phyloP scores from a whole-genome alignment of 1,139 yeast genomes.

The Suzukiozyma palmioleophila region DNA sequence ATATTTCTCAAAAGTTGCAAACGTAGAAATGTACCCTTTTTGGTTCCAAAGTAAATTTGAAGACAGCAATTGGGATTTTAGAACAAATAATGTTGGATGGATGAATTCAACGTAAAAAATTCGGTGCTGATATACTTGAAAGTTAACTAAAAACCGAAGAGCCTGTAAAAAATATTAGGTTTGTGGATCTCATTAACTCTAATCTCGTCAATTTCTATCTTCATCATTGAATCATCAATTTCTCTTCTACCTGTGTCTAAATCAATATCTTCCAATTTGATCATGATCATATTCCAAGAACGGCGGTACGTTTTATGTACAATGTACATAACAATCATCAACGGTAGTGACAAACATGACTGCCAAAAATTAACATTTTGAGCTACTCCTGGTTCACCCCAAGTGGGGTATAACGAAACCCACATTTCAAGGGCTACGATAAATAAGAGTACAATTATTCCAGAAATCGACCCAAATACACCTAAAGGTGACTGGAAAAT shows the following conservation, averaged over 20 bases:
- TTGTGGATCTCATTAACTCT: too few relatives aligned
- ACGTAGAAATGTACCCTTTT: too few relatives aligned
- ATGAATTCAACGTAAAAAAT: too few relatives aligned
- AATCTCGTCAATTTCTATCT: constrained; percentile 23
- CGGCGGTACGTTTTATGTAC: constrained; percentile 23
- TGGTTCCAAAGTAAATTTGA: too few relatives aligned
- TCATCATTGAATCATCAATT: constrained; percentile 39
- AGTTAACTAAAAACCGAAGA: too few relatives aligned
- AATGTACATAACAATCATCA: constrained; percentile 35
- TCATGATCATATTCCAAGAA: constrained; percentile 23
- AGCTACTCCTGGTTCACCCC: constrained; percentile 21
- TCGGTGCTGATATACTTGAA: too few relatives aligned
- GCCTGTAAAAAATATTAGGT: too few relatives aligned
- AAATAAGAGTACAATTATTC: constrained; percentile 34
- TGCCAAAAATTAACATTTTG: constrained; percentile 36
- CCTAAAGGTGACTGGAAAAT: constrained; percentile 48
- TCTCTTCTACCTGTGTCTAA: constrained; percentile 51
- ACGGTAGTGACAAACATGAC: constrained; percentile 46
- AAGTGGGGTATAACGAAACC: constrained; percentile 41
- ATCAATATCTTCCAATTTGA: constrained; percentile 40
- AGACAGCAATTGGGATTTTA: too few relatives aligned
- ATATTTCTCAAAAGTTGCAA: too few relatives aligned
- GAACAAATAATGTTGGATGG: too few relatives aligned
- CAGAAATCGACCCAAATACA: constrained; percentile 42
- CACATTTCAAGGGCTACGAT: constrained; percentile 47